Evolutionary conservation across 202 grass and related monocot species (phyloP).

Genomic region (Setaria viridis): DNA sequence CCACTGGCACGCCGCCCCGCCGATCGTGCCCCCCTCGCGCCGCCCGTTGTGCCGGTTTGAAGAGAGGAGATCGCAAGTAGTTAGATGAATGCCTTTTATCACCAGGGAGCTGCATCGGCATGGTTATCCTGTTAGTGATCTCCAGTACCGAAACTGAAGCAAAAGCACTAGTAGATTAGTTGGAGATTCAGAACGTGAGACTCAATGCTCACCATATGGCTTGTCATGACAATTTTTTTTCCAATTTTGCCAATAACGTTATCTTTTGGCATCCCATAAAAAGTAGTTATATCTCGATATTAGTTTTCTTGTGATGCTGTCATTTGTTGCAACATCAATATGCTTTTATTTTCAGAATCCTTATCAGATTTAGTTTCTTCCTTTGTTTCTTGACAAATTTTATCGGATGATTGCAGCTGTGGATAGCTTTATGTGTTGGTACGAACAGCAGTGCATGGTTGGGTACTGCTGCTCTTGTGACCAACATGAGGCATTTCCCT

Average conservation of each 20-base stretch:
- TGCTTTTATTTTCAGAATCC: neutral
- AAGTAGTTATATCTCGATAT: neutral
- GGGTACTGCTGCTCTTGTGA: conserved; percentile 83
- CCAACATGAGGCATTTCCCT: conserved; percentile 98
- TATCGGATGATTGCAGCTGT: conserved; percentile 65
- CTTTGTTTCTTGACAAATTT: conserved; percentile 23
- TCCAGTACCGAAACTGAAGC: conserved; percentile 19
- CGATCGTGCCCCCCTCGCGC: too few species aligned
- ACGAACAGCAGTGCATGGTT: conserved; percentile 99
- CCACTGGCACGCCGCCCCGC: too few species aligned
- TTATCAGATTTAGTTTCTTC: conserved; percentile 21
- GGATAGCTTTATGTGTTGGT: conserved; percentile 83
- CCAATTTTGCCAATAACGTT: neutral
- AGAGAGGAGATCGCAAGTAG: neutral
- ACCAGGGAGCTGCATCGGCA: neutral
- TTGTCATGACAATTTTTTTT: neutral
- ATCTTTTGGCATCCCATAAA: neutral
- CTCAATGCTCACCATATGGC: conserved; percentile 1
- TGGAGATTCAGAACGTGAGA: neutral
- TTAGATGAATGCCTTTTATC: conserved; percentile 2
- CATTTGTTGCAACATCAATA: conserved; percentile 16
- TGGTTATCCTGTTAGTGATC: neutral
- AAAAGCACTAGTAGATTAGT: neutral
- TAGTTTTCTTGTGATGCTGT: neutral
- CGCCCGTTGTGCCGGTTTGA: neutral